phyloP scores from a whole-genome alignment of 2,329 filamentous ascomycete species.

The Sporothrix globosa region DNA sequence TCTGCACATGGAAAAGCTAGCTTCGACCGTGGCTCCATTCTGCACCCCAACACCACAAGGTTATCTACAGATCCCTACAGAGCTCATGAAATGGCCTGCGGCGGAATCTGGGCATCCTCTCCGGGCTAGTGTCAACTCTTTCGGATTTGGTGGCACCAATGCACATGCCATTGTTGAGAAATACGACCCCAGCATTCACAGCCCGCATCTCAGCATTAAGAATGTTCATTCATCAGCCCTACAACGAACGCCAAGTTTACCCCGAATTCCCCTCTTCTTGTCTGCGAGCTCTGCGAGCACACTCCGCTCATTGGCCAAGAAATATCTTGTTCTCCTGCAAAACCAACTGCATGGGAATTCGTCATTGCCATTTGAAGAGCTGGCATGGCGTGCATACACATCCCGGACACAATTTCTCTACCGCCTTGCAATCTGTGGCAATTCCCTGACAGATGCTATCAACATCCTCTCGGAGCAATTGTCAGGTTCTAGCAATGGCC shows the following conservation, averaged over 20 bases:
- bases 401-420: slow-evolving; percentile 22
- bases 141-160: slow-evolving; percentile 62
- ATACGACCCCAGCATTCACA: slow-evolving; percentile 45
- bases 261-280: slow-evolving; percentile 6
- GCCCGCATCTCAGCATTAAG: slow-evolving; percentile 33
- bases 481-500: neutral
- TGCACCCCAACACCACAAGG: slow-evolving; percentile 37
- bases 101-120: slow-evolving; percentile 47
- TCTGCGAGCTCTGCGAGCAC: slow-evolving; percentile 28
- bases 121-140: slow-evolving; percentile 58
- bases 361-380: slow-evolving; percentile 33
- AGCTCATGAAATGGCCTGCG: slow-evolving; percentile 31
- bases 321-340: neutral
- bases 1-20: slow-evolving; percentile 45
- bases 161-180: slow-evolving; percentile 57
- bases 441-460: slow-evolving; percentile 4
- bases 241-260: neutral
- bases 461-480: neutral
- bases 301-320: slow-evolving; percentile 2
- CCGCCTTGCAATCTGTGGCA: slow-evolving; percentile 24
- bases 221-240: neutral
- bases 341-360: neutral
- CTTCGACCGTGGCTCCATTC: slow-evolving; percentile 46
- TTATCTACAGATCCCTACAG: slow-evolving; percentile 37
- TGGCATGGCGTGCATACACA: slow-evolving; percentile 20